These are phyloP conservation scores for Omphalea diandra DNA, from an alignment of 441 rosid genomes.

Conservation along the genomic window DNA sequence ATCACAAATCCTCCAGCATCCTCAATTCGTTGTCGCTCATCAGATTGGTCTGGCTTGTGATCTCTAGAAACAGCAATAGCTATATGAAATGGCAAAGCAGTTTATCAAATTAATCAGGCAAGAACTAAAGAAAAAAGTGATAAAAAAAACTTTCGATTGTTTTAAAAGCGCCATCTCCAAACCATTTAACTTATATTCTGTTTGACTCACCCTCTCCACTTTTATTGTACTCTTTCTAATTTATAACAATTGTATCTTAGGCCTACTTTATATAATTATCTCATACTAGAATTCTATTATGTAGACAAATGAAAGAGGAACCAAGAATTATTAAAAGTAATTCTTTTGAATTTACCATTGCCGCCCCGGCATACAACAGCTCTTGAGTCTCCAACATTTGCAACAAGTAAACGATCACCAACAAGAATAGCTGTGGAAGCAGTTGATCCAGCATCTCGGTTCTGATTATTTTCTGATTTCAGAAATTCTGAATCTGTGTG, in stretches of 20 bases:
- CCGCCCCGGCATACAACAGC: constrained; percentile 98
- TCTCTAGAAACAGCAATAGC: constrained; percentile 98
- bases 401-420: constrained; percentile 94
- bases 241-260: not conserved
- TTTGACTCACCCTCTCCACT: not conserved
- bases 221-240: not conserved
- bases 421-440: constrained; percentile 98
- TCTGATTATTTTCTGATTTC: constrained; percentile 83
- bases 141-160: too few relatives aligned
- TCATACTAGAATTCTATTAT: not conserved
- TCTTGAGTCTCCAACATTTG: constrained; percentile 98
- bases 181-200: not conserved
- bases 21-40: constrained; percentile 95
- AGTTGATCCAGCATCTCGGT: constrained; percentile 99
- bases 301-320: not conserved
- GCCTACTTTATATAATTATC: not conserved
- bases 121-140: too few relatives aligned
- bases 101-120: constrained; percentile 3
- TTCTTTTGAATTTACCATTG: constrained; percentile 47
- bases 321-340: not conserved
- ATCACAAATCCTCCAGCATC: constrained; percentile 98
- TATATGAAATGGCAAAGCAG: constrained; percentile 28
- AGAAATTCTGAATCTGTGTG: constrained; percentile 92
- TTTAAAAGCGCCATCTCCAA: not conserved
- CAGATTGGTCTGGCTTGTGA: constrained; percentile 97